Evolutionary conservation across 306 rosid species (phyloP).

Genomic region (Adenanthera pavonina): DNA sequence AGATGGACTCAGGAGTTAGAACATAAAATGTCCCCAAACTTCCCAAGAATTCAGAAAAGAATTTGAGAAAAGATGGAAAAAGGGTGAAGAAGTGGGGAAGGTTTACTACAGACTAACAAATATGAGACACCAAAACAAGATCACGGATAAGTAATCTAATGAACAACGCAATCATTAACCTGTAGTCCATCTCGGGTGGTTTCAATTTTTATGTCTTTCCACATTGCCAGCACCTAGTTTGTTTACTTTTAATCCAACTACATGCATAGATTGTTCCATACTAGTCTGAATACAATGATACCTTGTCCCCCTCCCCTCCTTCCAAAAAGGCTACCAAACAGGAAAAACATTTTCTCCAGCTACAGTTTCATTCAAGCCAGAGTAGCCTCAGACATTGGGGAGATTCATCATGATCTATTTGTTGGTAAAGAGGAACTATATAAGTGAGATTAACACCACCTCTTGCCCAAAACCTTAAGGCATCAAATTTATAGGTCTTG

Average conservation of each 20-base stretch:
- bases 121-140: constrained; percentile 23
- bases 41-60: constrained; percentile 2
- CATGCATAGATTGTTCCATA: constrained; percentile 9
- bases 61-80: background rate
- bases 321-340: background rate
- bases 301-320: background rate
- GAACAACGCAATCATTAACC: background rate
- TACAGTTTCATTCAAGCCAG: background rate
- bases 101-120: constrained; percentile 15
- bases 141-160: constrained; percentile 28
- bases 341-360: background rate
- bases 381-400: background rate
- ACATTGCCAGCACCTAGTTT: background rate
- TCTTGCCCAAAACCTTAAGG: background rate
- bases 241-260: constrained; percentile 26
- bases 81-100: constrained; percentile 15
- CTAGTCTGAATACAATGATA: background rate
- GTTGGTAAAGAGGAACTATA: background rate
- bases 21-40: constrained; percentile 14
- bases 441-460: background rate
- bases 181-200: constrained; percentile 7
- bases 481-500: background rate
- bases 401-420: background rate
- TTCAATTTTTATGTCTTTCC: background rate
- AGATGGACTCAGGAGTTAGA: constrained; percentile 11